Evolutionary conservation across 2,329 filamentous ascomycete genomes (phyloP).

Genomic region (Didymosphaeria variabile): DNA sequence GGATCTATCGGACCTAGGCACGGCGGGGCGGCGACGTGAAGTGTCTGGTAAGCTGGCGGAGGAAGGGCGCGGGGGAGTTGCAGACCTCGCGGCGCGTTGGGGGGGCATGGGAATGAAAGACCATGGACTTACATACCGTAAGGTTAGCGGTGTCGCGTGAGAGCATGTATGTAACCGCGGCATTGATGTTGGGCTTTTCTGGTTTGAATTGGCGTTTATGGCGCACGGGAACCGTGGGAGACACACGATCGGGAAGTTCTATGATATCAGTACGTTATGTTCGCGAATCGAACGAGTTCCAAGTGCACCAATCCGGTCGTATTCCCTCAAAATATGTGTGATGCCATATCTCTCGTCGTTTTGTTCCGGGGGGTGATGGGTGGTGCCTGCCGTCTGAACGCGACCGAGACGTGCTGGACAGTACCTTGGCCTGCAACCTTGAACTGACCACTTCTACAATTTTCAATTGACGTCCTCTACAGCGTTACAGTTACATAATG

Average conservation of each 20-base stretch:
- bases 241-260: background rate
- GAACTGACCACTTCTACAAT: too few species aligned
- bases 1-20: slow-evolving; percentile 45
- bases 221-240: background rate
- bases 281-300: background rate
- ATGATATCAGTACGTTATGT: background rate
- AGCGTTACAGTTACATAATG: too few species aligned
- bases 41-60: slow-evolving; percentile 79
- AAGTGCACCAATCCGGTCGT: background rate
- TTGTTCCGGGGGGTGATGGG: too few species aligned
- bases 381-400: too few species aligned
- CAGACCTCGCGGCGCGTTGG: slow-evolving; percentile 43
- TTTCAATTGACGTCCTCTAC: too few species aligned
- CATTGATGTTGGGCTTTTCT: background rate
- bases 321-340: slow-evolving; percentile 6
- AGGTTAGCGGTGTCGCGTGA: slow-evolving; percentile 50
- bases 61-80: slow-evolving; percentile 66
- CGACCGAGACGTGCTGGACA: too few species aligned
- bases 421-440: too few species aligned
- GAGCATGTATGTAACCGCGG: background rate
- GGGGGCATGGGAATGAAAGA: slow-evolving; percentile 30
- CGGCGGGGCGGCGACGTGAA: slow-evolving; percentile 52
- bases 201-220: background rate
- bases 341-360: background rate
- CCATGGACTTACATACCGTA: slow-evolving; percentile 47